These are phyloP conservation scores for Hondaea fermentalgiana DNA, from an alignment of 108 stramenopile genomes.

Conservation along the genomic window DNA sequence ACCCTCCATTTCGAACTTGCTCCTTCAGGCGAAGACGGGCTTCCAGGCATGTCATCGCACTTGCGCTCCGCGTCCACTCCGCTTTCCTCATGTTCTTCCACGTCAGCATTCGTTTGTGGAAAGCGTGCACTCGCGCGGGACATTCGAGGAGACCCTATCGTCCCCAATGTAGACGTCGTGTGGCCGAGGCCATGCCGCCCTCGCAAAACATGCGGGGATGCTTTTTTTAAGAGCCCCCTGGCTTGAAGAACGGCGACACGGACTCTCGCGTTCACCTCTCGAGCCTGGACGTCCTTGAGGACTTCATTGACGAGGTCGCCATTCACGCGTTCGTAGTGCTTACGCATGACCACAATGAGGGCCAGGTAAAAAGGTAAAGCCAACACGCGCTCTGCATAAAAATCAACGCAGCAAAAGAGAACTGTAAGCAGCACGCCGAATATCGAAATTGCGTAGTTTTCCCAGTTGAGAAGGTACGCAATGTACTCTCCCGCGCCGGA, in stretches of 20 bases:
- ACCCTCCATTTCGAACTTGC: too few species aligned
- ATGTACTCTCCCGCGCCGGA: background rate
- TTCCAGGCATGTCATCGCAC: too few species aligned
- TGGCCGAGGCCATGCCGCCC: too few species aligned
- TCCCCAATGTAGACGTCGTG: too few species aligned
- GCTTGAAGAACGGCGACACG: background rate
- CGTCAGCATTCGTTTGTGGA: too few species aligned
- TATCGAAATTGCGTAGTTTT: background rate
- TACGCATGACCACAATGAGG: background rate
- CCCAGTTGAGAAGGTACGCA: background rate
- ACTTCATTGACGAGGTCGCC: background rate
- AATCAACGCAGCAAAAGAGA: background rate
- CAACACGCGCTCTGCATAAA: background rate
- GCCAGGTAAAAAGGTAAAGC: background rate
- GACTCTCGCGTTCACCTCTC: background rate
- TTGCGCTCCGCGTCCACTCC: too few species aligned
- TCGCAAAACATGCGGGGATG: too few species aligned
- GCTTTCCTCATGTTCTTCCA: too few species aligned
- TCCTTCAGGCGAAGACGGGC: too few species aligned
- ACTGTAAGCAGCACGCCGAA: background rate
- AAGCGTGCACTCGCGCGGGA: too few species aligned
- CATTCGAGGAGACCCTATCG: too few species aligned
- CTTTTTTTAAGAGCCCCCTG: background rate
- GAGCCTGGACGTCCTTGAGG: background rate
- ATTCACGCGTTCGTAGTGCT: background rate